These are phyloP conservation scores for Ophiostoma ulmi DNA, from an alignment of 2,329 filamentous ascomycete species.

Conservation along the genomic window DNA sequence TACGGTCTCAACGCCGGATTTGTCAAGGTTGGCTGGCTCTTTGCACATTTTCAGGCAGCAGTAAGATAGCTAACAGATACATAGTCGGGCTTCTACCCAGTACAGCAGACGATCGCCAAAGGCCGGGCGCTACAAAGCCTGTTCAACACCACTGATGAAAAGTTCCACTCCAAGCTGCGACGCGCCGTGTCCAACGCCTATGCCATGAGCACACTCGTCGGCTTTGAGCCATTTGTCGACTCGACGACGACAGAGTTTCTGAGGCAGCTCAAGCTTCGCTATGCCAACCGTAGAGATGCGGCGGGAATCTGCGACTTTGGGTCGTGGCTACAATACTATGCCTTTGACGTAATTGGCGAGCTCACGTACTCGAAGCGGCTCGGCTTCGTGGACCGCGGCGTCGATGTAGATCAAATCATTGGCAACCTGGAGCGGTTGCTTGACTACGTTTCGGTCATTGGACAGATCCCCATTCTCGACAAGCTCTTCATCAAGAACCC, in stretches of 20 bases:
- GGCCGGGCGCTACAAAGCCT: conserved; percentile 11
- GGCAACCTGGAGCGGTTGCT: background rate
- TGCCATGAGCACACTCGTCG: conserved; percentile 28
- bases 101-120: background rate
- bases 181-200: conserved; percentile 27
- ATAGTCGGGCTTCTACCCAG: background rate
- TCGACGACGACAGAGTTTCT: conserved; percentile 28
- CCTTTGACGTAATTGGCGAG: conserved; percentile 17
- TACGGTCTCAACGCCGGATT: background rate
- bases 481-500: background rate
- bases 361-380: conserved; percentile 5
- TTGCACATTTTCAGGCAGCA: background rate
- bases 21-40: background rate
- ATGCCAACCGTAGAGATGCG: background rate
- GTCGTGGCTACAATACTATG: conserved; percentile 13
- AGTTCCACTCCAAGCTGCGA: conserved; percentile 18
- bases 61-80: too few species aligned
- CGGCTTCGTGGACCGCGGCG: background rate
- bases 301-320: background rate
- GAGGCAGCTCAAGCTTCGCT: conserved; percentile 27
- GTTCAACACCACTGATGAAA: conserved; percentile 17
- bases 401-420: background rate
- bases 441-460: background rate
- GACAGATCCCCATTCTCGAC: background rate
- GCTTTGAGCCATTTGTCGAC: conserved; percentile 29